Conservation (phyloP, 805 yeast species). For the Cyberlindnera sargentensis region DNA sequence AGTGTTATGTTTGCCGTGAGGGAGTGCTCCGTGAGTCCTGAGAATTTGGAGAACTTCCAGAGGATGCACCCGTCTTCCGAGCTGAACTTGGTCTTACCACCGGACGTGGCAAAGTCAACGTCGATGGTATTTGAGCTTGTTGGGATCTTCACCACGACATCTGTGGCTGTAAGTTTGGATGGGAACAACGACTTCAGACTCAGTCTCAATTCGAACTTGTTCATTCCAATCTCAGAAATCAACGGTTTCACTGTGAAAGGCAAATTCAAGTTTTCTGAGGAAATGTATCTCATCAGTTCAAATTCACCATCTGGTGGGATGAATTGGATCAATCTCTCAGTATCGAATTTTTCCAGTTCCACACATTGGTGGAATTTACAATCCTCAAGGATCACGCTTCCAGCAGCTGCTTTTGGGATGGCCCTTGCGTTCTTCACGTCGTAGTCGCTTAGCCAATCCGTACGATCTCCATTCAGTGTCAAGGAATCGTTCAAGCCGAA, state of each 20-base stretch:
- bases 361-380: conserved; percentile 87
- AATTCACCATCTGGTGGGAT: conserved; percentile 86
- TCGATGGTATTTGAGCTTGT: conserved; percentile 56
- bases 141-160: conserved; percentile 60
- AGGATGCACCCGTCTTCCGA: conserved; percentile 56
- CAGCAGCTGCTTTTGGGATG: conserved; percentile 36
- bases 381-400: conserved; percentile 58
- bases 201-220: conserved; percentile 48
- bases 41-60: conserved; percentile 67
- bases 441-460: conserved; percentile 21
- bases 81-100: conserved; percentile 63
- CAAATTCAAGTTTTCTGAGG: conserved; percentile 48
- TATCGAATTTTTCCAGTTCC: conserved; percentile 59
- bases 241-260: conserved; percentile 67
- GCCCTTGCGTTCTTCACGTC: conserved; percentile 26
- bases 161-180: conserved; percentile 50
- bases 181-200: conserved; percentile 57
- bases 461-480: conserved; percentile 19
- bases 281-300: conserved; percentile 72
- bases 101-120: conserved; percentile 36
- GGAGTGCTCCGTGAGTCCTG: conserved; percentile 59
- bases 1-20: conserved; percentile 49
- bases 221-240: conserved; percentile 37
- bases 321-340: conserved; percentile 58
- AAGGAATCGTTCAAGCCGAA: conserved; percentile 65